Evolutionary conservation across 352 stramenopile species (phyloP), one percentile per base, ranked within the genome.

Genomic region (Pythium rhizo-oryzae): DNA sequence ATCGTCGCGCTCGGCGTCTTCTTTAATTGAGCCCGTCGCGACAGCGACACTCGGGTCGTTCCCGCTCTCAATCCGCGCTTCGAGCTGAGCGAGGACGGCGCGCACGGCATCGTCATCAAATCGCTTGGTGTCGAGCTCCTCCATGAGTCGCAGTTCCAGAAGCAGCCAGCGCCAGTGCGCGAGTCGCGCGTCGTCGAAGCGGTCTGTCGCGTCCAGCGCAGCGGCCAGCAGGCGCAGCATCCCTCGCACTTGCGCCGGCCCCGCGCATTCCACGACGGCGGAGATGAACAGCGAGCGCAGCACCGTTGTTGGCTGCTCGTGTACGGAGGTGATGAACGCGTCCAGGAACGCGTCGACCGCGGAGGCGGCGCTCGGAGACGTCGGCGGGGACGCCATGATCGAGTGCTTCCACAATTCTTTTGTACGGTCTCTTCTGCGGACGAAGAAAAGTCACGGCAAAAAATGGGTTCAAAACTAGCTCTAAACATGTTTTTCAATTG

Each of bases 101-200:
- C 8, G 43, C 16, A 62, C 59, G 7, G 23, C 12, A n/a, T 24
- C 24, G 43, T 71, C 52, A 15, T n/a, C 41, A n/a, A 66, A 66
- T 9, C 59, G 58, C 30, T 51, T 59, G 9, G 50, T 51, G 15
- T 71, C 49, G 0, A 63, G n/a, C 30, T 71, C 65, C 24, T 62
- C 25, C 41, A 71, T 66, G 46, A 62, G 44, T 13, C 49, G 47
- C 41, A 71, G 39, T 21, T 71, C 65, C 5, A 15, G 16, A 39
- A 67, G 8, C 5, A 71, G 58, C 65, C 65, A 71, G 5, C 24
- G 53, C 57, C 65, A 71, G 6, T 59, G 25, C 28, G 28, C 33
- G 15, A 19, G 50, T 21, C 65, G 52, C 6, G n/a, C 23, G 18
- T 53, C 50, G n/a, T 44, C 51, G 19, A 59, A 54, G 35, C 6